Conservation (phyloP, 1,284 basidiomycete genomes). For the Tilletia caries region DNA sequence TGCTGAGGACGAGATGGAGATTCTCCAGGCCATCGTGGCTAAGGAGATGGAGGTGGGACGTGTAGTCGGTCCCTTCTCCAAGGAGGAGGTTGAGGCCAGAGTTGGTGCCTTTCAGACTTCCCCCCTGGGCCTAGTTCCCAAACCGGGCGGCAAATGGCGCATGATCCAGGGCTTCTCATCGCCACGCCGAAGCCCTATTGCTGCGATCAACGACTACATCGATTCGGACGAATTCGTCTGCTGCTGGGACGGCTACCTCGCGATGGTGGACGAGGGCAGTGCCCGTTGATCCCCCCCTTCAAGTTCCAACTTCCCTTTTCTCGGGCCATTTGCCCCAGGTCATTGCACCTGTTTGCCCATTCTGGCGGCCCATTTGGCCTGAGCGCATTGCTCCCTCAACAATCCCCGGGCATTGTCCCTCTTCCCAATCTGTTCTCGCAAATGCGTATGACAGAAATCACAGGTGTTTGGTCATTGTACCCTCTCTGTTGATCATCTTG, state of each 20-base stretch:
- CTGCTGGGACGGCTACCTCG: not conserved
- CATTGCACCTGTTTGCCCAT: too few species aligned
- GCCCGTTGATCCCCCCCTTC: too few species aligned
- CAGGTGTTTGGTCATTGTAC: too few species aligned
- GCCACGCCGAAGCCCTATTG: not conserved
- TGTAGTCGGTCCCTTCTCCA: not conserved
- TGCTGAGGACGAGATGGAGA: not conserved
- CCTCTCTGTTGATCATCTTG: too few species aligned
- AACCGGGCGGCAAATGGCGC: not conserved
- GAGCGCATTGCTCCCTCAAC: too few species aligned
- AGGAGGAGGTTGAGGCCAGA: not conserved
- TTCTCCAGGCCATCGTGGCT: not conserved
- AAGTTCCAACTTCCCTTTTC: too few species aligned
- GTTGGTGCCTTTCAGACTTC: not conserved
- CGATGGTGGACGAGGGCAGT: too few species aligned
- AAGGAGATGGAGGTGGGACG: not conserved
- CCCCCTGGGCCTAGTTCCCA: not conserved
- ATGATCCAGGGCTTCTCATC: constrained; percentile 3
- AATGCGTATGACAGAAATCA: too few species aligned
- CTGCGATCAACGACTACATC: constrained; percentile 3
- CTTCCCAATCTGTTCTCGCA: too few species aligned
- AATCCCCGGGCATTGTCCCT: too few species aligned
- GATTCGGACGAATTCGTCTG: not conserved
- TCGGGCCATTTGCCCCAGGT: too few species aligned
- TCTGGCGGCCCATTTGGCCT: too few species aligned